Evolutionary conservation across 1,284 basidiomycete species (phyloP), one percentile per base, ranked within the genome.

Genomic region (Cutaneotrichosporon sp.): DNA sequence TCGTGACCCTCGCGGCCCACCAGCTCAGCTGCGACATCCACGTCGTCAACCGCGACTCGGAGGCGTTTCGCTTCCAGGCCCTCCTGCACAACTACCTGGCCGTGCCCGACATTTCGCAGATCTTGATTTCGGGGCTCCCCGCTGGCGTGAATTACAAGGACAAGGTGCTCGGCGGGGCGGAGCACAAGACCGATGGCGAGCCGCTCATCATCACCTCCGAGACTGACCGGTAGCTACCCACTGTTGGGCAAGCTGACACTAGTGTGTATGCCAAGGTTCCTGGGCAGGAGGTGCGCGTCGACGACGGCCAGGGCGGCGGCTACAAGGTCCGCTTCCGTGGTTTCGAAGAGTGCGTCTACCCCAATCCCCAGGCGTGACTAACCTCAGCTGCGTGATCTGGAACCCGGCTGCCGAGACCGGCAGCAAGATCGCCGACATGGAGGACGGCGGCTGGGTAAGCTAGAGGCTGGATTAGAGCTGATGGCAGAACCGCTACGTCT

Each of bases 61-160:
- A 73, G 14, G 69, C 75, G 3, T 84, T 94, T 55, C 86, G 87
- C 72, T 95, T 93, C 81, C 92, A 95, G 78, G 88, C 91, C 2
- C 82, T 95, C 36, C 83, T 95, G 60, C 92, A 95, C 79, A 92
- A 85, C 59, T 95, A 95, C 79, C 83, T 93, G 63, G 84, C 84
- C n/a, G 89, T 88, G 84, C 50, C 83, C 84, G 45, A 82, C 83
- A 60, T 78, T 83, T 66, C 51, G n/a, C 70, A 71, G 57, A 65
- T 79, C 34, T 66, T 63, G 45, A 68, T 79, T 54, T 62, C 63
- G 3, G 77, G 77, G 9, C 7, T 80, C n/a, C 72, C 70, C 46
- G 81, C 86, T 59, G 84, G 87, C 11, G 73, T 86, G 14, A 79
- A 69, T 4, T 95, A 89, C 75, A 86, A 85, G 66, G 91, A 95